These are phyloP conservation scores for Pinus taeda DNA, from an alignment of 75 land plant species.

Conservation along the genomic window DNA sequence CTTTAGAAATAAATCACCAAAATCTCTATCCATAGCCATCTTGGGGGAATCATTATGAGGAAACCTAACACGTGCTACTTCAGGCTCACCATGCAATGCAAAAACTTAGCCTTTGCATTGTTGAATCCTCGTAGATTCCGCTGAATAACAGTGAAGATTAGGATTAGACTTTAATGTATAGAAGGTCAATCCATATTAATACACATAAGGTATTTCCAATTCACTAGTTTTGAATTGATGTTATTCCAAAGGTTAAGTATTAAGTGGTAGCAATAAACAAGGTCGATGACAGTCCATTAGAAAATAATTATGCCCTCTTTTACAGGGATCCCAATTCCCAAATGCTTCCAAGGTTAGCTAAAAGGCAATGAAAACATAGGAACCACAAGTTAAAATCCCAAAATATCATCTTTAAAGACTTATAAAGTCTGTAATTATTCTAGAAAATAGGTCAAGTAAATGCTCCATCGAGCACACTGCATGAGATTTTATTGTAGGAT, in stretches of 20 bases:
- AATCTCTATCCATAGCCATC: slow-evolving; percentile 87
- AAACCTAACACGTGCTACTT: slow-evolving; percentile 84
- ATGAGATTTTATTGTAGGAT: background rate
- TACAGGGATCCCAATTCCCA: background rate
- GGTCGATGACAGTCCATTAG: background rate
- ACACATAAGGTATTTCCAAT: background rate
- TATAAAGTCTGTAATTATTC: background rate
- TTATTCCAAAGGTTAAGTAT: too few relatives aligned
- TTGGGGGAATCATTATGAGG: slow-evolving; percentile 82
- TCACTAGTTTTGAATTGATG: background rate
- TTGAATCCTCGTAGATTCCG: slow-evolving; percentile 73
- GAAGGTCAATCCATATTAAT: background rate
- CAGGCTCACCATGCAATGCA: slow-evolving; percentile 83
- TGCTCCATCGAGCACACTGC: background rate
- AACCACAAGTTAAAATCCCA: background rate
- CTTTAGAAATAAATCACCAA: slow-evolving; percentile 87
- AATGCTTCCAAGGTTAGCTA: background rate
- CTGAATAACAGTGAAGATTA: slow-evolving; percentile 23
- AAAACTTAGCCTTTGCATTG: slow-evolving; percentile 86
- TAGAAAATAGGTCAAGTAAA: background rate
- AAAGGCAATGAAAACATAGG: background rate
- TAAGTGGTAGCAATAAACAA: background rate
- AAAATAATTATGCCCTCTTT: background rate
- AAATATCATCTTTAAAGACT: background rate
- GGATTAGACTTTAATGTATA: slow-evolving; percentile 1